A percentile compares a stretch with the other conserved stretches of the same genome.
Evolutionary conservation across 345 rosid genomes (phyloP).

Genomic region (Erucastrum elatum): DNA sequence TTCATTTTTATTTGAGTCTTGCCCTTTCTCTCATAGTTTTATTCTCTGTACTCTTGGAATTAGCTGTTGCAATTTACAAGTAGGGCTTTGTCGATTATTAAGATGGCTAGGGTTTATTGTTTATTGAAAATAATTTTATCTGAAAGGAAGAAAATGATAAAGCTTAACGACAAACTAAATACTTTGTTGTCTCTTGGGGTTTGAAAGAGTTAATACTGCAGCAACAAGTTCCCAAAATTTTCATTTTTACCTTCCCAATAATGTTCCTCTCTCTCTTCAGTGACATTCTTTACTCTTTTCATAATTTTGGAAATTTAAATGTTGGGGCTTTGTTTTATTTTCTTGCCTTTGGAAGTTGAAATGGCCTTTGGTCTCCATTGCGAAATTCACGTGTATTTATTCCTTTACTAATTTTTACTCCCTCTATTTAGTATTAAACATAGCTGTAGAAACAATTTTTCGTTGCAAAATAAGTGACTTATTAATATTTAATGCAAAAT

Average conservation of each 20-base stretch:
- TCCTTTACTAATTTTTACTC: no score
- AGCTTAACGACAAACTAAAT: constrained; percentile 32
- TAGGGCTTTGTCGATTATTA: constrained; percentile 12
- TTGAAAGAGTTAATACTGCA: constrained; percentile 38
- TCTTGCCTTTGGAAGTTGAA: constrained; percentile 21
- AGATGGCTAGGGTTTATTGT: constrained; percentile 36
- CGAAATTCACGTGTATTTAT: background rate
- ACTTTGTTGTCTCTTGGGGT: constrained; percentile 39
- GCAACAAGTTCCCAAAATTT: constrained; percentile 46
- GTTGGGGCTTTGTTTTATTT: constrained; percentile 4
- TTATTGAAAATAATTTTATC: background rate
- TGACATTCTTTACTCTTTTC: constrained; percentile 21
- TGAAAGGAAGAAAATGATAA: background rate
- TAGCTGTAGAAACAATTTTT: no score
- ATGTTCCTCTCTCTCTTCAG: constrained; percentile 19
- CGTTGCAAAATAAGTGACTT: no score
- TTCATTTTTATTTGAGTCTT: background rate
- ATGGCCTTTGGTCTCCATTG: background rate
- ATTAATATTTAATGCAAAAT: no score
- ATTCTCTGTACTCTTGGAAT: constrained; percentile 11
- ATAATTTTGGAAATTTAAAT: background rate
- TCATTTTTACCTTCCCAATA: constrained; percentile 38
- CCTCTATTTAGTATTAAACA: no score
- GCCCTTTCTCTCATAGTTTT: background rate
- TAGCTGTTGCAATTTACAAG: constrained; percentile 26